Conservation (phyloP, 2,329 filamentous ascomycete species). For the Pezicula neosporulosa region DNA sequence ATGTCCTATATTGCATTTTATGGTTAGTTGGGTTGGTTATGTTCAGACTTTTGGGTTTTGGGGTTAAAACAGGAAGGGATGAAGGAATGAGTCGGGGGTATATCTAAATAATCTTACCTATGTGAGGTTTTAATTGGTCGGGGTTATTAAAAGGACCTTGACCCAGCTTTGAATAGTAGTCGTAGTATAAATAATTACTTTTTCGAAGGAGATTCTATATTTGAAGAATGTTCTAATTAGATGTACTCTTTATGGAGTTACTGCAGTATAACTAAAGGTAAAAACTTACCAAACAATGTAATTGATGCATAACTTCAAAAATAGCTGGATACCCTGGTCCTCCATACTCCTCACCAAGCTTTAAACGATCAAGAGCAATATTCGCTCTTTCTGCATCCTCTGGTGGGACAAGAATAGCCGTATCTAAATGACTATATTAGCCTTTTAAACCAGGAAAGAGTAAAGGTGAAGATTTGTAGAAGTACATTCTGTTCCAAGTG, state of each 20-base stretch:
- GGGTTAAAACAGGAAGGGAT: too few relatives aligned
- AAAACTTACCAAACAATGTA: neutral
- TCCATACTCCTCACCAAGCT: neutral
- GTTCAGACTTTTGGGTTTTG: too few relatives aligned
- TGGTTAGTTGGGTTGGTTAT: too few relatives aligned
- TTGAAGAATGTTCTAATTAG: neutral
- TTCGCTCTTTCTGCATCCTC: neutral
- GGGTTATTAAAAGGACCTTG: neutral
- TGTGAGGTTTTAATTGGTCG: neutral
- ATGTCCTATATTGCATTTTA: neutral
- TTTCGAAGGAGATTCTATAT: neutral
- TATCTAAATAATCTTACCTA: neutral
- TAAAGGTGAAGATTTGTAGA: neutral
- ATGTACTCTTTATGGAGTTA: neutral
- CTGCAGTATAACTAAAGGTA: neutral
- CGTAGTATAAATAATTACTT: neutral
- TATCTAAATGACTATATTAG: neutral
- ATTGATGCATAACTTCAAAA: neutral
- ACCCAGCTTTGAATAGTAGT: neutral
- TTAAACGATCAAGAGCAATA: neutral
- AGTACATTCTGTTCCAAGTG: constrained; percentile 1
- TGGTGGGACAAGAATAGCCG: neutral
- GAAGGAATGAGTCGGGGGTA: neutral
- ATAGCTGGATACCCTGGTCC: neutral
- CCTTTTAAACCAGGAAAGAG: neutral